These are phyloP conservation scores for Leccinum pachyderme DNA, from an alignment of 1,284 basidiomycete genomes.

Conservation along the genomic window DNA sequence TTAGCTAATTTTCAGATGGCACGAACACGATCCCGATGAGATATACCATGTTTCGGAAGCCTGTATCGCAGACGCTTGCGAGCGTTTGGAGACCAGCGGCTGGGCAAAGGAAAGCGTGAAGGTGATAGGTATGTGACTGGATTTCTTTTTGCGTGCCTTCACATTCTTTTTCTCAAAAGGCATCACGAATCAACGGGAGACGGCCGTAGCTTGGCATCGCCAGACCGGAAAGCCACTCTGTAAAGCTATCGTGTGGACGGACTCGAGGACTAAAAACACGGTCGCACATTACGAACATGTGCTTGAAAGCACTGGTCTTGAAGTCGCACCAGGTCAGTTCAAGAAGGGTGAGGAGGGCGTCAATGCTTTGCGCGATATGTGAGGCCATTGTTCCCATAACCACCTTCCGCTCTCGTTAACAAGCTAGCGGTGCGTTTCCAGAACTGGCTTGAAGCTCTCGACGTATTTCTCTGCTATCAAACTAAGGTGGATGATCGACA, in stretches of 20 bases:
- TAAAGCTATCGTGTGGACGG: slow-evolving; percentile 95
- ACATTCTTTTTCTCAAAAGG: slow-evolving; percentile 44
- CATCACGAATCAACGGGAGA: slow-evolving; percentile 98
- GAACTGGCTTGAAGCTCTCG: slow-evolving; percentile 89
- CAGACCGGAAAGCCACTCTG: slow-evolving; percentile 87
- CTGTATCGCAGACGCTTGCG: slow-evolving; percentile 76
- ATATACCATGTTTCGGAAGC: slow-evolving; percentile 76
- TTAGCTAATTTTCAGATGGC: slow-evolving; percentile 64
- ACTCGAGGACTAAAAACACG: slow-evolving; percentile 83
- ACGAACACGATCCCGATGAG: slow-evolving; percentile 90
- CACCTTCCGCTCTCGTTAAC: background rate
- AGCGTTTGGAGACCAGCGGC: slow-evolving; percentile 72
- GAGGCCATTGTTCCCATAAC: slow-evolving; percentile 22
- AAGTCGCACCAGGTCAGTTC: slow-evolving; percentile 64
- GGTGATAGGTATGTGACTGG: slow-evolving; percentile 72
- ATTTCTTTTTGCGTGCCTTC: slow-evolving; percentile 12
- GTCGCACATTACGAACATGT: slow-evolving; percentile 80
- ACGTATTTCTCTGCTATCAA: slow-evolving; percentile 98
- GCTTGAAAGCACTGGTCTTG: slow-evolving; percentile 72
- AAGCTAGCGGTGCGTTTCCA: slow-evolving; percentile 29
- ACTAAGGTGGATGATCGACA: slow-evolving; percentile 94
- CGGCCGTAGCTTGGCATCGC: slow-evolving; percentile 92
- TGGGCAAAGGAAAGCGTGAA: slow-evolving; percentile 82
- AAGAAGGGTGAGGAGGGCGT: slow-evolving; percentile 72
- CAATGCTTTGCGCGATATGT: slow-evolving; percentile 70